Conservation (phyloP, 2,329 filamentous ascomycete species). For the Phyllosticta capitalensis region DNA sequence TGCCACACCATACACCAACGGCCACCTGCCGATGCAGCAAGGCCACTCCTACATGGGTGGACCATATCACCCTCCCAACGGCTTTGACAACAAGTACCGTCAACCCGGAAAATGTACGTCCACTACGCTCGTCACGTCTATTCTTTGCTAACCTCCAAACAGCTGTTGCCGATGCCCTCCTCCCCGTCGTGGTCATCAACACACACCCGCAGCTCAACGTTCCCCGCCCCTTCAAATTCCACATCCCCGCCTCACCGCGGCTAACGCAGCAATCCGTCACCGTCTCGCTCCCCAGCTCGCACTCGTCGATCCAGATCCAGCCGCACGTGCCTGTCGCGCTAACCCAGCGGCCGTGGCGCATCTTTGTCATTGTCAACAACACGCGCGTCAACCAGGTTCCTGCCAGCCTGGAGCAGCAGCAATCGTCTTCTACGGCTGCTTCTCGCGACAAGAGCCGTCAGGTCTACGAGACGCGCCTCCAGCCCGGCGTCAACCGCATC, state of each 20-base stretch:
- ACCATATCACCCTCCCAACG: not conserved
- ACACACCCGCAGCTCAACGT: constrained; percentile 59
- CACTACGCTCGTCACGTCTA: not conserved
- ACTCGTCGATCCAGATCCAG: constrained; percentile 62
- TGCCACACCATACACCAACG: constrained; percentile 30
- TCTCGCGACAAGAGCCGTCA: constrained; percentile 46
- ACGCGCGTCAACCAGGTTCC: constrained; percentile 49
- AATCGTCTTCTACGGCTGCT: not conserved
- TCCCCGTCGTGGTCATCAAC: constrained; percentile 4
- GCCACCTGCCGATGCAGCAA: not conserved
- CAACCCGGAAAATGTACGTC: not conserved
- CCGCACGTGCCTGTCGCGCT: constrained; percentile 55
- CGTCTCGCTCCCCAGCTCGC: constrained; percentile 56
- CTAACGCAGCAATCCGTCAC: constrained; percentile 64
- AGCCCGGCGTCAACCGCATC: constrained; percentile 65
- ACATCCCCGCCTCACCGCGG: constrained; percentile 55
- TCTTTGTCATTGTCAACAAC: constrained; percentile 65
- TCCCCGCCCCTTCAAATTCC: constrained; percentile 52
- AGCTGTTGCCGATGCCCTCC: constrained; percentile 6
- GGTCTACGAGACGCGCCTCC: constrained; percentile 66
- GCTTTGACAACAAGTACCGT: constrained; percentile 15
- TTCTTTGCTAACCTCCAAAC: not conserved
- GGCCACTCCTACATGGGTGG: not conserved
- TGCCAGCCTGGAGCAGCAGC: constrained; percentile 13
- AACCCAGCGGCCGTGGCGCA: constrained; percentile 61